Percentiles rank a stretch among this genome's conserved stretches.
These are phyloP conservation scores for Entomortierella beljakovae DNA, from an alignment of 192 early-diverging fungal genomes.

Conservation along the genomic window DNA sequence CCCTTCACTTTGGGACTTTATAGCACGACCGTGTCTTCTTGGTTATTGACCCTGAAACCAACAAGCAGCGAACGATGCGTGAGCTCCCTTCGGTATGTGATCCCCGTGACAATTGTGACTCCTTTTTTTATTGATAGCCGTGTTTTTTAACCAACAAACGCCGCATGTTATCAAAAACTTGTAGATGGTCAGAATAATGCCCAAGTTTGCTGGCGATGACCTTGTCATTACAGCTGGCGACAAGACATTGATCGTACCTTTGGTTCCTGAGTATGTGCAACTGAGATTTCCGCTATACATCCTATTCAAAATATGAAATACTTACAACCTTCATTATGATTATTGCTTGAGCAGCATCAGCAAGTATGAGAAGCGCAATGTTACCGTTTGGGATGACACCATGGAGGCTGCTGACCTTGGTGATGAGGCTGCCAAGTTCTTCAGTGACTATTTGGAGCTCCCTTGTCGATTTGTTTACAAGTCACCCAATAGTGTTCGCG, in stretches of 20 bases:
- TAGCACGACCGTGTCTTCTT: slow-evolving; percentile 60
- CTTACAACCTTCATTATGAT: too few species aligned
- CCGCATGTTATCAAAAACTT: not conserved
- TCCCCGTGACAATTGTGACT: not conserved
- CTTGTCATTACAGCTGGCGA: slow-evolving; percentile 32
- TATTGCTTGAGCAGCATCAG: slow-evolving; percentile 11
- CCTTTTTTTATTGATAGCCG: not conserved
- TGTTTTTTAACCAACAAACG: not conserved
- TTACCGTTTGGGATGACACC: slow-evolving; percentile 52
- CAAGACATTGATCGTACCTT: slow-evolving; percentile 39
- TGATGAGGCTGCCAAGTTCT: slow-evolving; percentile 69
- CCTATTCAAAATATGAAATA: not conserved
- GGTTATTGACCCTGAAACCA: slow-evolving; percentile 51
- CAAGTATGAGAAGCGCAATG: slow-evolving; percentile 28
- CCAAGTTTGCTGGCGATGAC: slow-evolving; percentile 32
- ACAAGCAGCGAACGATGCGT: slow-evolving; percentile 45
- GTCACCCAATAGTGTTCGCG: slow-evolving; percentile 52
- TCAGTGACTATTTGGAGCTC: slow-evolving; percentile 60
- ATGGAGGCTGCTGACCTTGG: slow-evolving; percentile 72
- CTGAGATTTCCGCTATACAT: not conserved
- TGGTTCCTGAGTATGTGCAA: slow-evolving; percentile 43
- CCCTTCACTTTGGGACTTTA: not conserved
- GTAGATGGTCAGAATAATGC: slow-evolving; percentile 35
- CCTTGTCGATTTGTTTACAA: slow-evolving; percentile 62
- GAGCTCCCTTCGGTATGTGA: slow-evolving; percentile 28